Base-by-base conservation (phyloP, 305 asterid species). In the Caryopteris hybrid region DNA sequence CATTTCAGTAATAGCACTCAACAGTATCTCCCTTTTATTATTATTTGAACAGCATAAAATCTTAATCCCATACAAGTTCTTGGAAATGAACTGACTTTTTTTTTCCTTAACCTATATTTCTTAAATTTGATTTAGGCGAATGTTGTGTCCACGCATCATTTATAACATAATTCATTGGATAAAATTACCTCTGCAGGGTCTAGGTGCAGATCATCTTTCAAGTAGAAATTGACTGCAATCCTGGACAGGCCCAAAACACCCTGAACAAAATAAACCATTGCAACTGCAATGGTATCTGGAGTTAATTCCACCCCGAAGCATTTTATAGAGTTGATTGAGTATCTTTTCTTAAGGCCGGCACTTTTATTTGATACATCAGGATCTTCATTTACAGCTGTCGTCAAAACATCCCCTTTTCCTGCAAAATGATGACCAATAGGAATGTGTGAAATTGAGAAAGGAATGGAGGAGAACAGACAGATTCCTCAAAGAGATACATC, bases 181-280 rank as follows among this genome's bases (percentile, higher is more conserved):
- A 62, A 70, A 63, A 66, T 73, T 80, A 93, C 98, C 98, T 93
- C 97, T 6, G 97, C 98, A 78, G 98, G 98, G 74, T 88, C 96
- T 33, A 93, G 81, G 77, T 87, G 96, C 63, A 93, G 86, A 73
- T 90, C 98, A 80, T 93, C 98, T 87, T 93, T 93, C 85, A 93
- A 64, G 85, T 90, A 93, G 79, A 92, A 93, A 79, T 73, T 93
- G 71, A 90, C 96, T 66, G 97, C 98, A 72, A 93, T 89, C 74
- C 96, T 83, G 29, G 98, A 71, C 54, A 93, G 95, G 74, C 95
- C 95, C 74, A 90, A 74, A 72, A 93, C 98, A 20, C 98, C 98
- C 80, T 93, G 98, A 55, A 93, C 98, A 66, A 93, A 93, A 79
- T 93, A 93, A 69, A 93, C 98, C 98, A 90, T 88, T 38, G 97